Evolutionary conservation across 192 early-diverging fungal species (phyloP).

Genomic region (Dimargaris verticillata): DNA sequence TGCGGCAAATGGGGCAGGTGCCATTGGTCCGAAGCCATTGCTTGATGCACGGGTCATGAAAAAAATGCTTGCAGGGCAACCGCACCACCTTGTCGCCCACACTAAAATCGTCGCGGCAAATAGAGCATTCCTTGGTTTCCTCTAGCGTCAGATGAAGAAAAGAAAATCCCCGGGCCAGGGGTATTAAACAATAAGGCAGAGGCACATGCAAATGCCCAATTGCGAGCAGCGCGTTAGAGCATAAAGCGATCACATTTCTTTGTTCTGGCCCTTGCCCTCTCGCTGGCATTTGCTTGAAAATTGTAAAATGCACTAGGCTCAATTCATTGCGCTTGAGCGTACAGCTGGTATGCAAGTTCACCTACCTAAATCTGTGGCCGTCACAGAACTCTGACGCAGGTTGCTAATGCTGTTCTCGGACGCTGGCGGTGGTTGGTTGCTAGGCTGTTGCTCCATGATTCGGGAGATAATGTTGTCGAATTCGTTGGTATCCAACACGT

Average conservation of each 20-base stretch:
- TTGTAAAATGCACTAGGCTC: too few species aligned
- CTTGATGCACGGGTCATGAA: conserved; percentile 76
- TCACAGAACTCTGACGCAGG: conserved; percentile 37
- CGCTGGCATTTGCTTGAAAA: too few species aligned
- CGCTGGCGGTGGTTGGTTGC: conserved; percentile 67
- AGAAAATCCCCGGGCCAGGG: conserved; percentile 8
- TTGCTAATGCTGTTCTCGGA: conserved; percentile 53
- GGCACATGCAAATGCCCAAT: too few species aligned
- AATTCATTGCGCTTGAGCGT: too few species aligned
- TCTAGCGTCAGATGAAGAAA: conserved; percentile 25
- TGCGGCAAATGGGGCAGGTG: conserved; percentile 76
- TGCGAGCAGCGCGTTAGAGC: too few species aligned
- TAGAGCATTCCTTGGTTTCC: conserved; percentile 56
- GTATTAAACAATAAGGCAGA: too few species aligned
- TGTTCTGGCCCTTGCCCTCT: too few species aligned
- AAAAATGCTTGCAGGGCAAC: conserved; percentile 76
- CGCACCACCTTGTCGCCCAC: conserved; percentile 41
- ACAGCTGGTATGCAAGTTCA: too few species aligned
- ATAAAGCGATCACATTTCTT: too few species aligned
- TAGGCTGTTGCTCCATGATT: conserved; percentile 52
- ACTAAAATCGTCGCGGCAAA: conserved; percentile 82
- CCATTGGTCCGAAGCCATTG: conserved; percentile 89
- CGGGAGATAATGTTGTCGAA: conserved; percentile 82
- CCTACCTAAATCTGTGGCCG: conserved; percentile 19
- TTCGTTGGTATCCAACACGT: conserved; percentile 65